Percentiles rank a stretch among this genome's conserved stretches.
Conservation (phyloP, 2,329 filamentous ascomycete genomes). For the Capronia americana region DNA sequence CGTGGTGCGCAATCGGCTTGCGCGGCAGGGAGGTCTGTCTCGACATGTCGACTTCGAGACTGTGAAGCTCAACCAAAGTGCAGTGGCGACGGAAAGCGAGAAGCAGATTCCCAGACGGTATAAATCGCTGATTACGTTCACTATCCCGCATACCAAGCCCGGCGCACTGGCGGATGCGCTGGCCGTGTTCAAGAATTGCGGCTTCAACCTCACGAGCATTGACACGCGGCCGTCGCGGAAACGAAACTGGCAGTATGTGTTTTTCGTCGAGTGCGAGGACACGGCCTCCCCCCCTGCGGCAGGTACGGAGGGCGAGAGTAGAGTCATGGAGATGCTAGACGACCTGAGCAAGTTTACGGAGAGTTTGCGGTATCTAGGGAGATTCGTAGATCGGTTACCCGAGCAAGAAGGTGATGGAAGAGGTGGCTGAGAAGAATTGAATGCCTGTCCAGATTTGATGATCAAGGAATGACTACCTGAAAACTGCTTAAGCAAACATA, state of each 20-base stretch:
- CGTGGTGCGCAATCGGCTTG: conserved; percentile 45
- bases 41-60: not conserved
- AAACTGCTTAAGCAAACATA: conserved; percentile 7
- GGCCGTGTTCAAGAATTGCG: conserved; percentile 74
- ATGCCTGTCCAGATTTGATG: not conserved
- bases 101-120: conserved; percentile 34
- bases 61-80: too few species aligned
- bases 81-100: not conserved
- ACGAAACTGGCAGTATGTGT: conserved; percentile 80
- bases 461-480: conserved; percentile 29
- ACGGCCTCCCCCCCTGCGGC: not conserved
- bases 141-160: conserved; percentile 74
- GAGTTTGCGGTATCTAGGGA: conserved; percentile 43
- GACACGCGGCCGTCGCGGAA: conserved; percentile 71
- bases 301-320: conserved; percentile 38
- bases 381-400: conserved; percentile 35
- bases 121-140: conserved; percentile 84
- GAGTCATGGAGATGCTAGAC: conserved; percentile 43
- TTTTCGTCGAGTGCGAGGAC: conserved; percentile 84
- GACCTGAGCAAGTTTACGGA: conserved; percentile 48
- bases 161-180: conserved; percentile 85
- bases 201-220: conserved; percentile 87
- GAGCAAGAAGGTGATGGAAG: conserved; percentile 7
- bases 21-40: not conserved
- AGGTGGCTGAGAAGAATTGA: not conserved